Conservation (phyloP, 2,329 filamentous ascomycete species). For the Penicillium polonicum region DNA sequence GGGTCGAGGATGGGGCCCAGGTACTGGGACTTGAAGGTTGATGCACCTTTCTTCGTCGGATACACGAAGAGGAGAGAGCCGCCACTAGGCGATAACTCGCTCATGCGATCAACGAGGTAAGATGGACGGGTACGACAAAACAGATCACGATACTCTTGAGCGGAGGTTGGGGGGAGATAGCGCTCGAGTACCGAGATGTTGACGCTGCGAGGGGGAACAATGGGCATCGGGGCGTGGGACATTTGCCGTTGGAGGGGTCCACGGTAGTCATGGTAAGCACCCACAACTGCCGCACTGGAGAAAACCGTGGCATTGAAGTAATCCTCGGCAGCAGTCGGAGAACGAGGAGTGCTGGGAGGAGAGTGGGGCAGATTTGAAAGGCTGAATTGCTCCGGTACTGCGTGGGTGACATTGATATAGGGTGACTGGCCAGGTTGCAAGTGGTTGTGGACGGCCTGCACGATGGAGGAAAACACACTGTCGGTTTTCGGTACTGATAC, state of each 20-base stretch:
- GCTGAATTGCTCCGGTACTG: conserved; percentile 61
- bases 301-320: conserved; percentile 64
- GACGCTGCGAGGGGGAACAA: conserved; percentile 60
- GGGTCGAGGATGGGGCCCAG: conserved; percentile 62
- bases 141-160: conserved; percentile 59
- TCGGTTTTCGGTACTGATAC: conserved; percentile 30
- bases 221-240: conserved; percentile 54
- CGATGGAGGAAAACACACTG: conserved; percentile 54
- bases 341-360: conserved; percentile 59
- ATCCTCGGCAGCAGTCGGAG: conserved; percentile 52
- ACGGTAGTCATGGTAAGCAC: conserved; percentile 57
- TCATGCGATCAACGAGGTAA: conserved; percentile 59
- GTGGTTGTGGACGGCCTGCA: conserved; percentile 55
- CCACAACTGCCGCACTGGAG: conserved; percentile 60
- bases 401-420: conserved; percentile 65
- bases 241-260: conserved; percentile 43
- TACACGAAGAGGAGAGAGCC: conserved; percentile 64
- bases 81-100: conserved; percentile 57
- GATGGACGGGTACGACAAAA: conserved; percentile 57
- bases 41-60: conserved; percentile 57
- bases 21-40: conserved; percentile 59
- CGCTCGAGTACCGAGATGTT: conserved; percentile 63
- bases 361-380: conserved; percentile 62
- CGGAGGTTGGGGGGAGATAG: conserved; percentile 62
- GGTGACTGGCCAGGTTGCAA: conserved; percentile 52